Evolutionary conservation across 768 basidiomycete genomes (phyloP).

Genomic region (Termitomyces sp.): DNA sequence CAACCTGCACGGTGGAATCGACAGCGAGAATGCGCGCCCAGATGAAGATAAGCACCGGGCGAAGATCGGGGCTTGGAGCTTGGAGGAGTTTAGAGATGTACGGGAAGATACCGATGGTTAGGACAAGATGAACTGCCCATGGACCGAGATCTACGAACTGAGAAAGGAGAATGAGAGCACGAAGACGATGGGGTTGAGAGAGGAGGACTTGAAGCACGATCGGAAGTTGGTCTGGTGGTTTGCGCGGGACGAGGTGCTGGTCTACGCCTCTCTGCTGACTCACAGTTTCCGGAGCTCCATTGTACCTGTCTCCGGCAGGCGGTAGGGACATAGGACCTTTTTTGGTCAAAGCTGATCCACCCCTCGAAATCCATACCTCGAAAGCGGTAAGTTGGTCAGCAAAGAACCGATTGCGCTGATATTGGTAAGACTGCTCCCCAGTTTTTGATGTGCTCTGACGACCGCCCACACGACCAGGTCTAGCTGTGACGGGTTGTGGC

Average conservation of each 20-base stretch:
- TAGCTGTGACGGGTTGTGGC: constrained; percentile 27
- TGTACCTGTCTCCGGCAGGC: constrained; percentile 34
- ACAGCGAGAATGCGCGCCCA: constrained; percentile 98
- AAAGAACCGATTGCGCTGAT: constrained; percentile 89
- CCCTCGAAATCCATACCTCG: constrained; percentile 96
- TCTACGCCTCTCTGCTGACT: constrained; percentile 22
- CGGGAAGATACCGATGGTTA: constrained; percentile 97
- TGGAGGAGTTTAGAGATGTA: constrained; percentile 96
- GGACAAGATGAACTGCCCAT: constrained; percentile 95
- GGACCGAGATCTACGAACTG: constrained; percentile 98
- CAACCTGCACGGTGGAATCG: constrained; percentile 89
- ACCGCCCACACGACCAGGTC: constrained; percentile 39
- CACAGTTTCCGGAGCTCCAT: constrained; percentile 10
- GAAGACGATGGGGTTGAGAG: constrained; percentile 92
- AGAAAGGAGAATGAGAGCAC: constrained; percentile 92
- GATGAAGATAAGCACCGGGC: constrained; percentile 97
- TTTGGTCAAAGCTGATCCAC: constrained; percentile 79
- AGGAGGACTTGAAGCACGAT: constrained; percentile 97
- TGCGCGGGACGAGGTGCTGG: constrained; percentile 71
- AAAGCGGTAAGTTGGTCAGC: constrained; percentile 96
- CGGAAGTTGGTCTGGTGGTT: constrained; percentile 95
- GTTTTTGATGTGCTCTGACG: constrained; percentile 23
- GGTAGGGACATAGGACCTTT: constrained; percentile 76
- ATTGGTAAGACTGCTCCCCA: constrained; percentile 56
- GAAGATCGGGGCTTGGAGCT: constrained; percentile 91